Base-by-base conservation (phyloP, 169 alveolate genomes). In the Pseudocohnilembus persalinus region DNA sequence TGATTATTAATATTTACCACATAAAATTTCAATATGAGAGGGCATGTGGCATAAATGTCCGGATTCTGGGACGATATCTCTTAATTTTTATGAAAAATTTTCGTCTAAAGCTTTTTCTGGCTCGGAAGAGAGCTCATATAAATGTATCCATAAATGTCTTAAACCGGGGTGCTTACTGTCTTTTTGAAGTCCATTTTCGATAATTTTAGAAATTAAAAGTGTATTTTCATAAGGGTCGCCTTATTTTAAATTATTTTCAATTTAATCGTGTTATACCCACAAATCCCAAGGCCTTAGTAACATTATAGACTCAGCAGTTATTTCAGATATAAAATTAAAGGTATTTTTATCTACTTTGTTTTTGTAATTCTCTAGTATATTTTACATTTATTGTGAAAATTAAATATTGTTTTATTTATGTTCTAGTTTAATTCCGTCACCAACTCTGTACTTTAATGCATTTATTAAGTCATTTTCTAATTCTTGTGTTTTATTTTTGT, bases 1-100 rank as follows among this genome's bases (percentile, higher is more conserved):
- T 15, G 76, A 6, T 73, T 73, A 4, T 26, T 73, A 11, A 29
- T 73, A 73, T 26, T 73, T 15, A 15, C 76, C 76, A 73, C 76
- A 73, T 73, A 73, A 26, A 15, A 73, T 73, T n/a, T 73, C 28
- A 15, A 73, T 26, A 73, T 73, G 76, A 73, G 76, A 73, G 6
- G 76, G 76, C 76, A 73, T 73, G 26, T 73, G 76, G 31, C 31
- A n/a, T 73, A 73, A 73, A 26, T 73, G 76, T 73, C 76, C 76
- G 20, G 76, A 73, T 15, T 73, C 76, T 73, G 76, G 76, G 6
- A 6, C 20, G 6, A 73, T n/a, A n/a, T 6, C 6, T 15, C 20
- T 15, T 28, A 73, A 73, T 15, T 11, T n/a, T 73, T 73, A n/a
- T n/a, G 28, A 15, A 73, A 73, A 73, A 73, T 73, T 73, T 15